Evolutionary conservation across 1,284 basidiomycete species (phyloP).

Genomic region (Meira miltonrushii): DNA sequence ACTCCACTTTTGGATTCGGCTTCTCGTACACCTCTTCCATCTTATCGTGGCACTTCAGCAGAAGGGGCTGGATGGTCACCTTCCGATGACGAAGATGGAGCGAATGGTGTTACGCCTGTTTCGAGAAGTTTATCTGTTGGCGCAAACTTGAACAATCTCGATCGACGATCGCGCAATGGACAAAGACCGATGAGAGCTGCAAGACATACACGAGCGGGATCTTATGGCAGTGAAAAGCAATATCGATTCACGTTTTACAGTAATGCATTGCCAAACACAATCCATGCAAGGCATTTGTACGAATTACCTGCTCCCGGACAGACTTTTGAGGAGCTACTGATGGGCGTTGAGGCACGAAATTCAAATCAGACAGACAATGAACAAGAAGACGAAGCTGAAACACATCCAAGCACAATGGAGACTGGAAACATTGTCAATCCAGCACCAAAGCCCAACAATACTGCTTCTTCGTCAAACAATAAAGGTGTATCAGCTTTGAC

Average conservation of each 20-base stretch:
- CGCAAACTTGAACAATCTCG: slow-evolving; percentile 1
- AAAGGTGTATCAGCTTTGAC: slow-evolving; percentile 1
- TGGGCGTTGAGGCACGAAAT: slow-evolving; percentile 55
- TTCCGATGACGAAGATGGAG: background rate
- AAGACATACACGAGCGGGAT: background rate
- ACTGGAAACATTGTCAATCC: background rate
- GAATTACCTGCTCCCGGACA: slow-evolving; percentile 93
- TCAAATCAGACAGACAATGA: background rate
- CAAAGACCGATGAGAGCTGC: background rate
- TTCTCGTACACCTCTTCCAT: background rate
- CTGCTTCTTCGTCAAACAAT: background rate
- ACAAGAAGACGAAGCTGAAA: too few relatives aligned
- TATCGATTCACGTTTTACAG: slow-evolving; percentile 99
- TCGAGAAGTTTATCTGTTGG: slow-evolving; percentile 7
- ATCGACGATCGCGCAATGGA: background rate
- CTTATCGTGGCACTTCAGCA: slow-evolving; percentile 1
- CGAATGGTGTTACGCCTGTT: background rate
- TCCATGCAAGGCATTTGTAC: slow-evolving; percentile 84
- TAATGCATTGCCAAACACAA: slow-evolving; percentile 83
- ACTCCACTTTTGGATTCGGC: slow-evolving; percentile 49
- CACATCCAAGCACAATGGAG: too few relatives aligned
- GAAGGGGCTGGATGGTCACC: background rate
- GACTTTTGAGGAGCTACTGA: slow-evolving; percentile 84
- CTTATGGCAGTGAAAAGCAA: slow-evolving; percentile 58
- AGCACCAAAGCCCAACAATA: background rate